These are phyloP conservation scores for Camelina laxa DNA, from an alignment of 345 rosid species.

Conservation along the genomic window DNA sequence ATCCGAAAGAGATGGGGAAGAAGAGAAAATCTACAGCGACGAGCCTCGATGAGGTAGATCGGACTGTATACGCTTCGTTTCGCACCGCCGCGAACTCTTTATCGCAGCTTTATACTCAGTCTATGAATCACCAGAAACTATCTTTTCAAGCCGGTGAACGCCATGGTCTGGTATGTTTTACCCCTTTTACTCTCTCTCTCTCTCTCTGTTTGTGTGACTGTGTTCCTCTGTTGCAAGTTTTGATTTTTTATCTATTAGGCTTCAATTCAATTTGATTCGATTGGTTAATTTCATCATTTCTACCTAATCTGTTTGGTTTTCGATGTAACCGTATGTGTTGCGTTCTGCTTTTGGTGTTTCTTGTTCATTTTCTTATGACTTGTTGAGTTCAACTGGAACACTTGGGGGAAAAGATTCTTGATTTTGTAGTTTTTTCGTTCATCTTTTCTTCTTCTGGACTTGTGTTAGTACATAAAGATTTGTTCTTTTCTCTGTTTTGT, in stretches of 20 bases:
- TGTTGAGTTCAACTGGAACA: conserved; percentile 8
- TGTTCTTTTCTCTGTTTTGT: neutral
- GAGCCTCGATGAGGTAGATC: conserved; percentile 97
- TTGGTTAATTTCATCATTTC: neutral
- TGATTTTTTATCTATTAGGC: conserved; percentile 14
- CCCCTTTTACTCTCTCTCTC: neutral
- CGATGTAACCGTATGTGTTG: neutral
- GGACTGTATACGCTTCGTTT: conserved; percentile 85
- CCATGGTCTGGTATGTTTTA: conserved; percentile 63
- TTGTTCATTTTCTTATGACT: neutral
- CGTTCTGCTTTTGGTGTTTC: neutral
- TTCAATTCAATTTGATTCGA: neutral
- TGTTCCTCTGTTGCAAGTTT: neutral
- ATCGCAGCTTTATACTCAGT: conserved; percentile 85
- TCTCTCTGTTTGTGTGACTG: neutral
- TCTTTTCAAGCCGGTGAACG: conserved; percentile 83
- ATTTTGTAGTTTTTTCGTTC: too few relatives aligned
- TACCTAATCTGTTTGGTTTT: neutral
- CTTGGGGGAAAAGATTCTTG: neutral
- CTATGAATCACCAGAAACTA: conserved; percentile 76
- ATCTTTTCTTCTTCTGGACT: conserved; percentile 7
- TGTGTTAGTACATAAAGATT: neutral
- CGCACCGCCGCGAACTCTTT: conserved; percentile 89
- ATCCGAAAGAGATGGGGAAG: conserved; percentile 66
- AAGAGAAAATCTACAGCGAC: conserved; percentile 86